A percentile compares a stretch with the other conserved stretches of the same genome.
Evolutionary conservation across 148 eudicot species (phyloP).

Genomic region (Vaccinium macrocarpon): DNA sequence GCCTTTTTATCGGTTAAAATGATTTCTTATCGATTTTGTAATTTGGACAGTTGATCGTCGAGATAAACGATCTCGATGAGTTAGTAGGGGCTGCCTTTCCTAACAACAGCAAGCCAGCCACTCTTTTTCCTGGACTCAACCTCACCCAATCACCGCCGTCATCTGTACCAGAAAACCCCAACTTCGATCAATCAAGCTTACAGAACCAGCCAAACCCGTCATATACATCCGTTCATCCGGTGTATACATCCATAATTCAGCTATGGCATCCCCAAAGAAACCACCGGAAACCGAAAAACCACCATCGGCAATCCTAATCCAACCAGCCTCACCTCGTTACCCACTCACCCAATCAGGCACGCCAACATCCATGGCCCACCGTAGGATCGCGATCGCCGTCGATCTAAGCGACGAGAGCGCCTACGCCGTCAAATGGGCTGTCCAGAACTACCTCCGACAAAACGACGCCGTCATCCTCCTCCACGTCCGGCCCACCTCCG

Average conservation of each 20-base stretch:
- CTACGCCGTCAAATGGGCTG: slow-evolving; percentile 59
- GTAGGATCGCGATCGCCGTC: slow-evolving; percentile 56
- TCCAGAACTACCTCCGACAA: slow-evolving; percentile 64
- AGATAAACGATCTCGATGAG: too few relatives aligned
- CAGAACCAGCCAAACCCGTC: background rate
- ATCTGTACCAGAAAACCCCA: background rate
- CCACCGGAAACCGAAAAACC: slow-evolving; percentile 20
- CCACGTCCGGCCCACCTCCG: slow-evolving; percentile 61
- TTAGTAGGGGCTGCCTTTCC: too few relatives aligned
- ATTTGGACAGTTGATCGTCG: too few relatives aligned
- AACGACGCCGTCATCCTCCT: slow-evolving; percentile 67
- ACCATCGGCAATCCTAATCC: slow-evolving; percentile 34
- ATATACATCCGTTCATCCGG: too few relatives aligned
- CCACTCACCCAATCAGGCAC: slow-evolving; percentile 23
- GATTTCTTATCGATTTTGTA: too few relatives aligned
- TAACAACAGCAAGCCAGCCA: too few relatives aligned
- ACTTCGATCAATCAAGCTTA: background rate
- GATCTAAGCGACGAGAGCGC: slow-evolving; percentile 68
- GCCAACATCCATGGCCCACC: slow-evolving; percentile 31
- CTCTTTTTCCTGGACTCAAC: background rate
- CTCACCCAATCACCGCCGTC: background rate
- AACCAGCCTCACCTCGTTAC: slow-evolving; percentile 47
- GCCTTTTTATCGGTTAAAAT: too few relatives aligned
- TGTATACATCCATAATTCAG: background rate
- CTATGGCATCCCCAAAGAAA: slow-evolving; percentile 33